Conservation (phyloP, 1,284 basidiomycete genomes). For the Cutaneotrichosporon arboriforme region DNA sequence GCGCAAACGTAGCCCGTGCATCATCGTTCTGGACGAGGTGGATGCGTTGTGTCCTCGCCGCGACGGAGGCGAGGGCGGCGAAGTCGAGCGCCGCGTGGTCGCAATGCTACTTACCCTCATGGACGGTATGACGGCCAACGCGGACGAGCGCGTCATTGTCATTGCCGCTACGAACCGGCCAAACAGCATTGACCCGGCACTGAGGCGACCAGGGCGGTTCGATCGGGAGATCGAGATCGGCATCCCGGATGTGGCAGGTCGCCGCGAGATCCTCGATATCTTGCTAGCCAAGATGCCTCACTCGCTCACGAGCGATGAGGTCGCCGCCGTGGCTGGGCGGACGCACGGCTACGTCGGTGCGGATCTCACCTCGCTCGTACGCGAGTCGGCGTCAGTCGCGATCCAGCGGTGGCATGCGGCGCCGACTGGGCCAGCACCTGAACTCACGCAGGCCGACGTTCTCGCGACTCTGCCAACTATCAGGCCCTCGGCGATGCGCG, state of each 20-base stretch:
- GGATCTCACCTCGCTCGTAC: slow-evolving; percentile 83
- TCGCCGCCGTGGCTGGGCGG: slow-evolving; percentile 63
- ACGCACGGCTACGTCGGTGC: slow-evolving; percentile 98
- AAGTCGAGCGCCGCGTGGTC: slow-evolving; percentile 93
- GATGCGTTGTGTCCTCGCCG: slow-evolving; percentile 88
- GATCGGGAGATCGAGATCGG: slow-evolving; percentile 98
- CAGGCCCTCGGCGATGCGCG: slow-evolving; percentile 89
- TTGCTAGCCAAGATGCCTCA: slow-evolving; percentile 77
- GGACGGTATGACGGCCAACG: slow-evolving; percentile 71
- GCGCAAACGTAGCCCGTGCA: slow-evolving; percentile 71
- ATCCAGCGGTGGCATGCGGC: slow-evolving; percentile 71
- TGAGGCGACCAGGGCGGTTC: slow-evolving; percentile 88
- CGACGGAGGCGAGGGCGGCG: slow-evolving; percentile 77
- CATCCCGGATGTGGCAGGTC: slow-evolving; percentile 77
- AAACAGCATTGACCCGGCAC: slow-evolving; percentile 93
- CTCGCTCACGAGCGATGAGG: slow-evolving; percentile 57
- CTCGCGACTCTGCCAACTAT: slow-evolving; percentile 66
- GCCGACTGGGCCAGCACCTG: slow-evolving; percentile 37
- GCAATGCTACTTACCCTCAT: slow-evolving; percentile 91
- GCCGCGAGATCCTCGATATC: slow-evolving; percentile 75
- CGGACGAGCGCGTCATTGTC: slow-evolving; percentile 67
- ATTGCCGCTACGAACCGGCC: slow-evolving; percentile 96
- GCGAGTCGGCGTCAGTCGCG: slow-evolving; percentile 84
- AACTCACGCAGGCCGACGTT: slow-evolving; percentile 63
- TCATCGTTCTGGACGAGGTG: slow-evolving; percentile 93